Evolutionary conservation across 2,329 filamentous ascomycete species (phyloP), one percentile per base, ranked within the genome.

Genomic region (Cladosporium sphaerospermum): DNA sequence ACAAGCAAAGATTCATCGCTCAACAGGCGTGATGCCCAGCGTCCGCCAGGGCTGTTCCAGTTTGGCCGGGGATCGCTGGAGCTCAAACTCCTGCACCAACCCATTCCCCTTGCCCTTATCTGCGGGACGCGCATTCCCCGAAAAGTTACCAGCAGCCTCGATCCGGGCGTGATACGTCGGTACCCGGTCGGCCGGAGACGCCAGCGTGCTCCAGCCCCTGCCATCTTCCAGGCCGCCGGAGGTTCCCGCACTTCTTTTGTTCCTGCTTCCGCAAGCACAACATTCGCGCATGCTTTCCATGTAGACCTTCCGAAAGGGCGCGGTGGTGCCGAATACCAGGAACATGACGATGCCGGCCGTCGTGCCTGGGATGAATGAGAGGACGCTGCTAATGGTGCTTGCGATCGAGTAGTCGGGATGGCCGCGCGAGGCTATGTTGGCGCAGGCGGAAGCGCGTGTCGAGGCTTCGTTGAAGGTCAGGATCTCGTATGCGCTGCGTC

Each of bases 241-340:
- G 40, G 11, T 23, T 37, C 11, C 8, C 6, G n/a, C 34, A 9
- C 18, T 37, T 39, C n/a, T n/a, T 33, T n/a, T 13, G 18, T 19
- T 14, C 16, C 6, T n/a, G 9, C 11, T 5, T 10, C 19, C 4
- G 9, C 28, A 33, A n/a, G 36, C 10, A 10, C 42, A 46, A 33
- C 23, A 41, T n/a, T 53, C 19, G 4, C 19, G 42, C 4, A 53
- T 3, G 23, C 34, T 45, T 9, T 46, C 34, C 11, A 18, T 16
- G 37, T 59, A 59, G 31, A 55, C 51, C n/a, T 40, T 42, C 4
- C 57, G 50, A n/a, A 54, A 53, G 9, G 46, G 48, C 16, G 49
- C 53, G 8, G 57, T 61, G 3, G 57, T 61, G 34, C 59, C 59
- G 43, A 61, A 61, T 19, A 61, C 48, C 0, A 57, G 14, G 42